These are phyloP conservation scores for Aspergillus cavernicola DNA, from an alignment of 495 filamentous ascomycete species.

Conservation along the genomic window DNA sequence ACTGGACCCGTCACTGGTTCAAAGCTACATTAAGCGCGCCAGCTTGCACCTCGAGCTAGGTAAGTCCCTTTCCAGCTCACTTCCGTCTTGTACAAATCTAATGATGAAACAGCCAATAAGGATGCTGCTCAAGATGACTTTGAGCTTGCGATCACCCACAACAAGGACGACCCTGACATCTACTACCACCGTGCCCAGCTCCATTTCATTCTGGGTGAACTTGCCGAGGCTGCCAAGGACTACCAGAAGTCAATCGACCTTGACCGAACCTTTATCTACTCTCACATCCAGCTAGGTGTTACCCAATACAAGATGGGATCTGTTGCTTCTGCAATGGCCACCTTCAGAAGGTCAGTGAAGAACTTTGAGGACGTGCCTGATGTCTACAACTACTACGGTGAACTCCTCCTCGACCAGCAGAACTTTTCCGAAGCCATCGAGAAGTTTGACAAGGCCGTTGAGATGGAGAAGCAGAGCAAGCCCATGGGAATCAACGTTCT, in stretches of 20 bases:
- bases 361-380: slow-evolving; percentile 95
- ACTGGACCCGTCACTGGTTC: slow-evolving; percentile 78
- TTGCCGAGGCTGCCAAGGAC: slow-evolving; percentile 89
- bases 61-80: slow-evolving; percentile 35
- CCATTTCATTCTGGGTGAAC: slow-evolving; percentile 95
- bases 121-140: slow-evolving; percentile 87
- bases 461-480: slow-evolving; percentile 94
- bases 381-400: slow-evolving; percentile 99
- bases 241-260: slow-evolving; percentile 99
- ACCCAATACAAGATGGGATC: slow-evolving; percentile 99
- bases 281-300: slow-evolving; percentile 97
- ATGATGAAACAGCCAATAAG: slow-evolving; percentile 62
- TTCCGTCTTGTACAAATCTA: slow-evolving; percentile 5
- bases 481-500: slow-evolving; percentile 95
- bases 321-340: slow-evolving; percentile 95
- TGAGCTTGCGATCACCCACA: slow-evolving; percentile 76
- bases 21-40: slow-evolving; percentile 97
- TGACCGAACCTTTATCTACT: slow-evolving; percentile 94
- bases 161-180: slow-evolving; percentile 90
- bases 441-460: slow-evolving; percentile 96
- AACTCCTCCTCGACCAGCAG: slow-evolving; percentile 94
- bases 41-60: slow-evolving; percentile 97
- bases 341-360: slow-evolving; percentile 96
- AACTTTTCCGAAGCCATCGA: slow-evolving; percentile 94
- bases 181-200: slow-evolving; percentile 99